Evolutionary conservation across 768 basidiomycete species (phyloP).

Genomic region (Paxillus involutus): DNA sequence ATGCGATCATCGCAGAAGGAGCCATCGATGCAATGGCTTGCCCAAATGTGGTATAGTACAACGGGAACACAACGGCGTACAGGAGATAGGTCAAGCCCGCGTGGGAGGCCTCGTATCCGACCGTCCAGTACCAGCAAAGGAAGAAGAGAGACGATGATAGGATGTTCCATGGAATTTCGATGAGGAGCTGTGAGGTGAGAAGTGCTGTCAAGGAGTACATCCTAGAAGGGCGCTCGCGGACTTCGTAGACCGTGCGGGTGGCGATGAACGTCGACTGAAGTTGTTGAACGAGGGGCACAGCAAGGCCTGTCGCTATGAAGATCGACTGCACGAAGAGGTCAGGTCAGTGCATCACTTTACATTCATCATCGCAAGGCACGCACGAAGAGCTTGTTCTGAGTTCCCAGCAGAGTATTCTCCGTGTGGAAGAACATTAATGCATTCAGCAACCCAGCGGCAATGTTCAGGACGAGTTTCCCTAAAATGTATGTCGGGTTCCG

Average conservation of each 20-base stretch:
- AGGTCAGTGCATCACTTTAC: too few species aligned
- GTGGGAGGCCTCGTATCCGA: conserved; percentile 37
- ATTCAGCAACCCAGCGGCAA: conserved; percentile 34
- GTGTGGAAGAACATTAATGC: conserved; percentile 44
- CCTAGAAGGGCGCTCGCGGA: conserved; percentile 60
- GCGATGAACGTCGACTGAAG: conserved; percentile 58
- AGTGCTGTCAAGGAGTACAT: conserved; percentile 66
- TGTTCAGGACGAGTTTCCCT: conserved; percentile 39
- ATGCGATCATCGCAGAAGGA: conserved; percentile 42
- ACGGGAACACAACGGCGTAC: conserved; percentile 36
- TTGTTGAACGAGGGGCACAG: conserved; percentile 54
- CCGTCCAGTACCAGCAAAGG: conserved; percentile 50
- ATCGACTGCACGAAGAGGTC: conserved; percentile 36
- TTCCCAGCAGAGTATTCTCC: conserved; percentile 37
- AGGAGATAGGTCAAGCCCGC: conserved; percentile 42
- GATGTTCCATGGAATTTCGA: conserved; percentile 46
- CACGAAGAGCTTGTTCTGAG: conserved; percentile 45
- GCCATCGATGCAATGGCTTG: conserved; percentile 43
- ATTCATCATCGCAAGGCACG: neutral
- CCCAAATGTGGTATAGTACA: conserved; percentile 46
- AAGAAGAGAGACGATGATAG: conserved; percentile 40
- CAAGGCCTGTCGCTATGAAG: conserved; percentile 45
- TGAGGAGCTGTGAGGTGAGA: conserved; percentile 50
- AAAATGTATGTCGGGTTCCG: conserved; percentile 40
- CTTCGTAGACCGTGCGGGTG: conserved; percentile 56